phyloP scores from a whole-genome alignment of 306 rosid species.

The Fagus crenata region DNA sequence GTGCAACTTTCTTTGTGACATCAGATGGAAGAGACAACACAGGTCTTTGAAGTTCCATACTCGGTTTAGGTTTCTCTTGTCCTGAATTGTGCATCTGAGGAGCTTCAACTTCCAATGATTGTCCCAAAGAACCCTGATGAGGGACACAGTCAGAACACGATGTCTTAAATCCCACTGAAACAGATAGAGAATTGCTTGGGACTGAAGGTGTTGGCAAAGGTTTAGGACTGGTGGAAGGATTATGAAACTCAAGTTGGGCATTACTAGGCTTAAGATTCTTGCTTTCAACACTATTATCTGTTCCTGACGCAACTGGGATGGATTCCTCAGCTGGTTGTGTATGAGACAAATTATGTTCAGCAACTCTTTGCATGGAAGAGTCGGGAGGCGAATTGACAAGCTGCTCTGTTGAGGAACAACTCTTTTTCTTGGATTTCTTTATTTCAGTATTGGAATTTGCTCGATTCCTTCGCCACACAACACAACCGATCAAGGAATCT shows the following conservation, averaged over 20 bases:
- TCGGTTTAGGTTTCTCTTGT: neutral
- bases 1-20: conserved; percentile 1
- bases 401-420: neutral
- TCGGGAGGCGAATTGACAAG: neutral
- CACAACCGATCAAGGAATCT: conserved; percentile 34
- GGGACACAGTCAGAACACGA: neutral
- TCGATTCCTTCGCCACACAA: conserved; percentile 35
- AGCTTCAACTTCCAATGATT: conserved; percentile 14
- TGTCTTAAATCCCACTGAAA: neutral
- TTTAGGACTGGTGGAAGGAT: neutral
- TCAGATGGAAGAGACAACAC: neutral
- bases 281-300: neutral
- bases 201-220: neutral
- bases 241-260: neutral
- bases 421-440: conserved; percentile 14
- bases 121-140: conserved; percentile 12
- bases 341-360: neutral
- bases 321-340: conserved; percentile 1
- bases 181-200: conserved; percentile 10
- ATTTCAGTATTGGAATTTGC: neutral
- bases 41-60: conserved; percentile 9
- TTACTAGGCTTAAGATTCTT: neutral
- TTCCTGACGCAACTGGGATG: conserved; percentile 4
- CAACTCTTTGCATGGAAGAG: neutral
- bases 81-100: conserved; percentile 4